Conservation (phyloP, 1,284 basidiomycete species). For the Takashimella koratensis region DNA sequence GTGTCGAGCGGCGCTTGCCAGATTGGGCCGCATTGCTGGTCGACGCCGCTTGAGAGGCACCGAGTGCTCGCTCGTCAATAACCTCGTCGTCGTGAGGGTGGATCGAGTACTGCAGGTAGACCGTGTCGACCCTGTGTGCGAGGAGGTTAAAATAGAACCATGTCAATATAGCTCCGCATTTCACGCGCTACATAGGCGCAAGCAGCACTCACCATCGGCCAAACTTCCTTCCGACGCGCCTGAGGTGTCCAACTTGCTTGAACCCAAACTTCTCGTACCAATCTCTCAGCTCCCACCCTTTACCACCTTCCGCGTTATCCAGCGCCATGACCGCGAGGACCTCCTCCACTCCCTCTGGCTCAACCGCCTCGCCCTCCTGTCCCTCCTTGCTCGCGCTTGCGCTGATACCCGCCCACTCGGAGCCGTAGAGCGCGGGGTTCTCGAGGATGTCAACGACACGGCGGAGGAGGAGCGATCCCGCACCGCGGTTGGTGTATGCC, state of each 20-base stretch:
- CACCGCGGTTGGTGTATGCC: neutral
- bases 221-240: slow-evolving; percentile 4
- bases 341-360: neutral
- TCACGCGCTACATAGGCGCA: too few relatives aligned
- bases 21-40: neutral
- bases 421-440: neutral
- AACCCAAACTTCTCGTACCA: slow-evolving; percentile 5
- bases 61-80: neutral
- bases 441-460: neutral
- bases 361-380: neutral
- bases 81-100: neutral
- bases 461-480: neutral
- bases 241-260: slow-evolving; percentile 1
- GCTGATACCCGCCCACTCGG: neutral
- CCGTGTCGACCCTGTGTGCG: slow-evolving; percentile 2
- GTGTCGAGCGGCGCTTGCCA: neutral
- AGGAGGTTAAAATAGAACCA: too few relatives aligned
- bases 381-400: neutral
- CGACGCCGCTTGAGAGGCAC: neutral
- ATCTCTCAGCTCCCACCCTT: slow-evolving; percentile 1
- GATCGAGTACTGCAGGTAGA: slow-evolving; percentile 1
- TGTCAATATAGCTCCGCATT: too few relatives aligned
- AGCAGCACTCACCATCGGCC: slow-evolving; percentile 2
- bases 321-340: slow-evolving; percentile 2
- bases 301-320: neutral